Percentiles rank a stretch among this genome's conserved stretches.
Evolutionary conservation across 768 basidiomycete species (phyloP).

Genomic region (Hortiboletus campestris): DNA sequence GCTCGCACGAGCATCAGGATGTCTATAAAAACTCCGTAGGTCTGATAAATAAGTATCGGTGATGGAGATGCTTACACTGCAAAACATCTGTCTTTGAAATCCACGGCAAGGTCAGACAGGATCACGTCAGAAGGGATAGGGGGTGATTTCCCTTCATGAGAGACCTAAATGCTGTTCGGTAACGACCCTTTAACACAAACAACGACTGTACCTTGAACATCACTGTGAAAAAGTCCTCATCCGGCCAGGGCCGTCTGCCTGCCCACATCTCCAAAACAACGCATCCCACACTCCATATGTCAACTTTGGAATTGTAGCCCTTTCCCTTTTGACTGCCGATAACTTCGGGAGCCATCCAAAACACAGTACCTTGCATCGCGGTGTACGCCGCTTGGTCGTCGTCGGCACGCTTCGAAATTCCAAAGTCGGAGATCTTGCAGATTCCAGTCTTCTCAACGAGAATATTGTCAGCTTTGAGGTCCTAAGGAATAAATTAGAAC

Average conservation of each 20-base stretch:
- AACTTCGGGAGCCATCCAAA: slow-evolving; percentile 99
- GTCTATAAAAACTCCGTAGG: slow-evolving; percentile 39
- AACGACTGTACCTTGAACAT: slow-evolving; percentile 78
- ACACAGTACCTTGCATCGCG: slow-evolving; percentile 96
- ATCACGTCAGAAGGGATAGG: slow-evolving; percentile 84
- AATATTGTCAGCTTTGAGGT: slow-evolving; percentile 98
- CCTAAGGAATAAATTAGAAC: slow-evolving; percentile 44
- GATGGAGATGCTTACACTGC: slow-evolving; percentile 61
- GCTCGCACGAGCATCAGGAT: slow-evolving; percentile 80
- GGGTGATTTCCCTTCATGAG: slow-evolving; percentile 79
- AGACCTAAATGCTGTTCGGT: slow-evolving; percentile 52
- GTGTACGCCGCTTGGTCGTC: slow-evolving; percentile 83
- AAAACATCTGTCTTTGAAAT: slow-evolving; percentile 88
- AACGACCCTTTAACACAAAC: background rate
- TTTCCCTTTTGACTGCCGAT: slow-evolving; percentile 76
- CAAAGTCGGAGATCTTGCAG: slow-evolving; percentile 98
- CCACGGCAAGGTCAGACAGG: slow-evolving; percentile 71
- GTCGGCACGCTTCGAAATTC: slow-evolving; percentile 94
- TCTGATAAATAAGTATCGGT: background rate
- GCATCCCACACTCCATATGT: slow-evolving; percentile 99
- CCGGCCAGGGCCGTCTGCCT: slow-evolving; percentile 91
- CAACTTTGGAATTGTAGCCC: slow-evolving; percentile 95
- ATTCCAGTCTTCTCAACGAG: slow-evolving; percentile 88
- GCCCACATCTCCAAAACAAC: slow-evolving; percentile 99
- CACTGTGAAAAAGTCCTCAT: slow-evolving; percentile 86